phyloP scores from a whole-genome alignment of 2,329 filamentous ascomycete species.

The Exserohilum turcica region DNA sequence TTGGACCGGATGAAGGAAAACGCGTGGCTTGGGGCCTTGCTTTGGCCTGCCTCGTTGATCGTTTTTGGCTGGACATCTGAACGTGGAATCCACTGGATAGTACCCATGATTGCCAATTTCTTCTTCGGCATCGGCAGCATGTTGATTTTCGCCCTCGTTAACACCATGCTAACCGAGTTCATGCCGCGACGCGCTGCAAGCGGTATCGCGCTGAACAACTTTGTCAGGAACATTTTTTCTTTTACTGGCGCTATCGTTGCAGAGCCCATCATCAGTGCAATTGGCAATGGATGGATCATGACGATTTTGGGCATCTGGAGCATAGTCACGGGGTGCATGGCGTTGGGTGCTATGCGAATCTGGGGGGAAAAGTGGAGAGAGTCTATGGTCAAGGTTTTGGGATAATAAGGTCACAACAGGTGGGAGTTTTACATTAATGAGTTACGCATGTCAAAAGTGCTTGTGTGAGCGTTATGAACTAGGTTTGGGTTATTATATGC shows the following conservation, averaged over 20 bases:
- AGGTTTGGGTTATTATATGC: no score
- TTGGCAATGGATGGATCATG: conserved; percentile 50
- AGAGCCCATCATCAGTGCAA: conserved; percentile 41
- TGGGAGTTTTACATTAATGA: background rate
- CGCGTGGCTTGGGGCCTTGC: conserved; percentile 44
- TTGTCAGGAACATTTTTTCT: conserved; percentile 46
- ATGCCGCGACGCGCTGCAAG: conserved; percentile 44
- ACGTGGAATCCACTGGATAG: conserved; percentile 40
- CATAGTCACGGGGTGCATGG: conserved; percentile 53
- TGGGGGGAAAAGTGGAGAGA: conserved; percentile 68
- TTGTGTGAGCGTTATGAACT: no score
- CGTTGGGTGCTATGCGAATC: conserved; percentile 65
- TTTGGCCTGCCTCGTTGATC: conserved; percentile 46
- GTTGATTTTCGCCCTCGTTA: conserved; percentile 47
- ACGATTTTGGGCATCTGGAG: conserved; percentile 52
- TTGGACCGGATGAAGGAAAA: conserved; percentile 51
- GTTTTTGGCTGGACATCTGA: conserved; percentile 48
- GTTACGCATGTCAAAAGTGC: background rate
- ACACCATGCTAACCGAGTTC: conserved; percentile 51
- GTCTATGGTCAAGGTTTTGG: conserved; percentile 59
- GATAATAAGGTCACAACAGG: conserved; percentile 4
- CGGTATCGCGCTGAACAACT: conserved; percentile 50
- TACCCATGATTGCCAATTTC: conserved; percentile 48
- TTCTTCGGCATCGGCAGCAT: conserved; percentile 50
- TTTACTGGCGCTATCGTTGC: conserved; percentile 46